Conservation (phyloP, 768 basidiomycete species). For the Hygrophorus russula region DNA sequence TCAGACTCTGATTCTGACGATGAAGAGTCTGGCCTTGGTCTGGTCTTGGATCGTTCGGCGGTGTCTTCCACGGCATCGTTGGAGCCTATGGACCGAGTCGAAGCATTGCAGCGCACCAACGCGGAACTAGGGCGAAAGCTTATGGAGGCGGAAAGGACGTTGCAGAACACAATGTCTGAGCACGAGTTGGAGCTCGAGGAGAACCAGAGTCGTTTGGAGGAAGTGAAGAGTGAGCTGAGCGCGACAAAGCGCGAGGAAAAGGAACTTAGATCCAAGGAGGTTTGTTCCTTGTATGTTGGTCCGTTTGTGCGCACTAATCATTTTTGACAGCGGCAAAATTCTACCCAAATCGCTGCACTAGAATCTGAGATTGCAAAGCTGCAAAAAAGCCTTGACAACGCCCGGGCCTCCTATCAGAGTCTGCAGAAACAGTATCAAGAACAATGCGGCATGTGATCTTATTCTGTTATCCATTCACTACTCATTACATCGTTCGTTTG, state of each 20-base stretch:
- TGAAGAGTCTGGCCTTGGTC: constrained; percentile 40
- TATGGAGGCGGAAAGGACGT: constrained; percentile 58
- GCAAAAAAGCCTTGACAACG: constrained; percentile 61
- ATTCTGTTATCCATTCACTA: background rate
- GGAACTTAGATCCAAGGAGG: constrained; percentile 82
- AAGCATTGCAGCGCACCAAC: constrained; percentile 64
- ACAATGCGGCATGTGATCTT: constrained; percentile 54
- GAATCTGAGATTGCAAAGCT: constrained; percentile 76
- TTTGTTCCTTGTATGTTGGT: constrained; percentile 18
- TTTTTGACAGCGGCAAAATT: constrained; percentile 43
- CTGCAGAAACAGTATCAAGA: constrained; percentile 85
- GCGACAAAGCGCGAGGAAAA: constrained; percentile 87
- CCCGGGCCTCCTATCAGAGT: constrained; percentile 60
- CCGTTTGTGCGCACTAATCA: constrained; percentile 2
- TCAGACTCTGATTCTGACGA: constrained; percentile 38
- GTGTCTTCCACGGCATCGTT: constrained; percentile 58
- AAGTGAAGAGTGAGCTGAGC: constrained; percentile 63
- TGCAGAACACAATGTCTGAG: constrained; percentile 56
- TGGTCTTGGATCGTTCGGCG: constrained; percentile 49
- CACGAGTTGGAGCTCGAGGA: constrained; percentile 82
- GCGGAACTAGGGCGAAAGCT: constrained; percentile 66
- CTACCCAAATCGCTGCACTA: constrained; percentile 51
- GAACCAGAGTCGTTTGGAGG: constrained; percentile 66
- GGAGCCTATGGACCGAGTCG: constrained; percentile 61
- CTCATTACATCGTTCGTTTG: background rate